These are phyloP conservation scores for Ophiostoma angusticollis DNA, from an alignment of 2,329 filamentous ascomycete species.

Conservation along the genomic window DNA sequence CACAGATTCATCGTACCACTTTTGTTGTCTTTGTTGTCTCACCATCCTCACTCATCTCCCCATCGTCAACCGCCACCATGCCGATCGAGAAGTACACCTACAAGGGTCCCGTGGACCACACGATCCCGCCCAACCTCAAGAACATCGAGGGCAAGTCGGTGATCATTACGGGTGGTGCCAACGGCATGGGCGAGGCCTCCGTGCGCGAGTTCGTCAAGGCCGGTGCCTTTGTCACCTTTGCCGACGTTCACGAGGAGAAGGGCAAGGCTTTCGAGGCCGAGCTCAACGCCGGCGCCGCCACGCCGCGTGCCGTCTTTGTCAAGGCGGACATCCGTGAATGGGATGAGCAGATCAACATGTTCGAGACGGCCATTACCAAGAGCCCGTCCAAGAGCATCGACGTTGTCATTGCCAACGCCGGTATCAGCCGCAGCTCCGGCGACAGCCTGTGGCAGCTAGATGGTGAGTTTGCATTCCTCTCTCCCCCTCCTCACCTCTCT, in stretches of 20 bases:
- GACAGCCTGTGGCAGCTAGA: constrained; percentile 3
- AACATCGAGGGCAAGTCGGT: constrained; percentile 4
- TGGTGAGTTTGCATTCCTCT: too few species aligned
- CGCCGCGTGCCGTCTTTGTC: background rate
- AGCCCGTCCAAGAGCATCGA: constrained; percentile 4
- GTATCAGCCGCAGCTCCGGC: constrained; percentile 5
- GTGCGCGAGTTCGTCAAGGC: constrained; percentile 2
- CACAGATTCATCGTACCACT: background rate
- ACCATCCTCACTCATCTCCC: background rate
- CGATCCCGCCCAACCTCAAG: background rate
- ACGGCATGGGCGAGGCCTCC: constrained; percentile 4
- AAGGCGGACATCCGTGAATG: constrained; percentile 4
- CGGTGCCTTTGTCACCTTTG: constrained; percentile 4
- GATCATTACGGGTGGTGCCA: constrained; percentile 2
- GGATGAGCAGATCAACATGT: constrained; percentile 3
- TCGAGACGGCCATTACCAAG: constrained; percentile 1
- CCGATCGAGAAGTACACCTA: constrained; percentile 2
- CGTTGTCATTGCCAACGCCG: constrained; percentile 2
- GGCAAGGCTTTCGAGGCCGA: constrained; percentile 1
- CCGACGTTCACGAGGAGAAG: constrained; percentile 3
- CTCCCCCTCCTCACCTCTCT: too few species aligned
- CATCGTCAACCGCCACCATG: background rate
- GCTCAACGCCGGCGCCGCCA: background rate
- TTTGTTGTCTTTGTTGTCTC: background rate
- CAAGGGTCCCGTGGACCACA: constrained; percentile 4